Evolutionary conservation across 306 rosid species (phyloP).

Genomic region (Dalbergia cultrata): DNA sequence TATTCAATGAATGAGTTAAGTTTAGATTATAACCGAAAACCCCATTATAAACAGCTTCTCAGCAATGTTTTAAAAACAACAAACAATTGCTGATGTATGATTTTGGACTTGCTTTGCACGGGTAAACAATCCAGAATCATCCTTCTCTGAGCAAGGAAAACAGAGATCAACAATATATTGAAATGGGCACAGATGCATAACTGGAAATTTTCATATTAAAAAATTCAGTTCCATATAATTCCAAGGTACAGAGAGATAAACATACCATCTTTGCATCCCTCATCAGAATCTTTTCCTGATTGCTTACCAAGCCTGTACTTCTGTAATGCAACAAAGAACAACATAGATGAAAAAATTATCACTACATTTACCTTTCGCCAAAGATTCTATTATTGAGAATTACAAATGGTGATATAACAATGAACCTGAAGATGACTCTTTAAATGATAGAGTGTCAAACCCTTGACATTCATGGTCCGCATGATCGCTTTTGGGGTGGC

Average conservation of each 20-base stretch:
- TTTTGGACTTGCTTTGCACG: slow-evolving; percentile 33
- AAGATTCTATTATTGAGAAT: slow-evolving; percentile 5
- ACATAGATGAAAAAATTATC: slow-evolving; percentile 3
- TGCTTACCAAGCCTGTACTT: slow-evolving; percentile 96
- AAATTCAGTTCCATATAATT: slow-evolving; percentile 25
- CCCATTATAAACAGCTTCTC: slow-evolving; percentile 19
- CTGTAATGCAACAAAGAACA: slow-evolving; percentile 59
- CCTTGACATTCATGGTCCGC: slow-evolving; percentile 99
- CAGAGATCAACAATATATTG: slow-evolving; percentile 22
- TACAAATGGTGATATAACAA: not conserved
- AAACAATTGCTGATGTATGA: slow-evolving; percentile 12
- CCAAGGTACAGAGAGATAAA: slow-evolving; percentile 44
- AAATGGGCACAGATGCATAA: slow-evolving; percentile 5
- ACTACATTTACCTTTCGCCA: slow-evolving; percentile 27
- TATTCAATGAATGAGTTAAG: slow-evolving; percentile 48
- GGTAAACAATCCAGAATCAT: slow-evolving; percentile 14
- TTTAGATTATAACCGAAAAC: slow-evolving; percentile 35
- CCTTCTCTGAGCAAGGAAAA: slow-evolving; percentile 22
- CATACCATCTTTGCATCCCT: slow-evolving; percentile 85
- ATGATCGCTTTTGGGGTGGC: slow-evolving; percentile 98
- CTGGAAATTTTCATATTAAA: slow-evolving; percentile 1
- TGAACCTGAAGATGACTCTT: slow-evolving; percentile 97
- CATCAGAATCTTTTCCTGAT: slow-evolving; percentile 88
- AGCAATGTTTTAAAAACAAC: not conserved
- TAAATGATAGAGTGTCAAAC: slow-evolving; percentile 92